Evolutionary conservation across 116 monocot species (phyloP).

Genomic region (Posidonia oceanica): DNA sequence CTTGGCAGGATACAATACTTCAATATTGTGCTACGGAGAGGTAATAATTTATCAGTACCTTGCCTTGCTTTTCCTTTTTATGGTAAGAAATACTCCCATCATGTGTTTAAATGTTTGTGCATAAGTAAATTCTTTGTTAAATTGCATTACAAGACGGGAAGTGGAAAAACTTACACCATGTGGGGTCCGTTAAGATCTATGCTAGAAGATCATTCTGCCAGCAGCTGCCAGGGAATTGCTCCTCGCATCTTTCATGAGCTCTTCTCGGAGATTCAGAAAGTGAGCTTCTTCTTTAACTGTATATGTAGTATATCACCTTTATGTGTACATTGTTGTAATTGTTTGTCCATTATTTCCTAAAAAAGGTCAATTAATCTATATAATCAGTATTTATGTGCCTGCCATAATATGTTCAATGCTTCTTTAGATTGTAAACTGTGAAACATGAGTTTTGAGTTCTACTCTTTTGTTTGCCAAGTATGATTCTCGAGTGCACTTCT

Average conservation of each 20-base stretch:
- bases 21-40: slow-evolving; percentile 83
- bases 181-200: slow-evolving; percentile 86
- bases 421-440: no score
- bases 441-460: no score
- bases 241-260: slow-evolving; percentile 79
- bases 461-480: no score
- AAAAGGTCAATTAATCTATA: no score
- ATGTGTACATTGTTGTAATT: no score
- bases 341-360: no score
- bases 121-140: no score
- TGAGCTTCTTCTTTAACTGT: slow-evolving; percentile 10
- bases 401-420: no score
- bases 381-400: no score
- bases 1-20: slow-evolving; percentile 77
- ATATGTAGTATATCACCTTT: no score
- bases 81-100: not conserved
- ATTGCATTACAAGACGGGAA: slow-evolving; percentile 50
- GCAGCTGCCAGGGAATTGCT: slow-evolving; percentile 49
- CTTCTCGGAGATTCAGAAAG: slow-evolving; percentile 63
- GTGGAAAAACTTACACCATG: slow-evolving; percentile 96
- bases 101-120: not conserved
- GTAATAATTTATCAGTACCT: slow-evolving; percentile 17
- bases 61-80: not conserved
- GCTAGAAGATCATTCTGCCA: slow-evolving; percentile 34
- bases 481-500: no score